These are phyloP conservation scores for Raffaelea deltoideospora DNA, from an alignment of 2,329 filamentous ascomycete species.

Conservation along the genomic window DNA sequence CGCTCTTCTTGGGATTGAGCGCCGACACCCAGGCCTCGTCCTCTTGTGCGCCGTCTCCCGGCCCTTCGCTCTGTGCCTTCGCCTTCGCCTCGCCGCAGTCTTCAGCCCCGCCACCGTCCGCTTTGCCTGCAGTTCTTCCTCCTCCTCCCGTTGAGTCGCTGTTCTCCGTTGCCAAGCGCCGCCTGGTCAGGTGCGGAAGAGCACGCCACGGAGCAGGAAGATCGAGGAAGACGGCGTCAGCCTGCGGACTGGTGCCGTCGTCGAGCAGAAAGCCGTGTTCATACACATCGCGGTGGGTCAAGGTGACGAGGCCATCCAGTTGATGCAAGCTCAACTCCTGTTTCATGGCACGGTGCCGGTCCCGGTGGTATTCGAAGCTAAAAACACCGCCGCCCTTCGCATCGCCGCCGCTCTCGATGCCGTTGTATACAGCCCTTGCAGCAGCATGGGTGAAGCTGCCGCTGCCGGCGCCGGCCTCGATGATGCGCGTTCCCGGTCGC, in stretches of 20 bases:
- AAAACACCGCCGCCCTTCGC: conserved; percentile 48
- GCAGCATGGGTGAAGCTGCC: conserved; percentile 75
- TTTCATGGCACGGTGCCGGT: conserved; percentile 52
- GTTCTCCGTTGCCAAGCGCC: conserved; percentile 10
- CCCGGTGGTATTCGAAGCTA: conserved; percentile 70
- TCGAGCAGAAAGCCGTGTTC: conserved; percentile 54
- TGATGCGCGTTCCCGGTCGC: conserved; percentile 55
- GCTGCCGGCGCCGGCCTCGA: conserved; percentile 70
- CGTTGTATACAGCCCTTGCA: conserved; percentile 60
- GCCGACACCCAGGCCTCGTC: conserved; percentile 35
- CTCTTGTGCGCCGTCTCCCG: conserved; percentile 6
- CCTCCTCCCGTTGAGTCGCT: conserved; percentile 2
- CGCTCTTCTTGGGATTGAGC: conserved; percentile 55
- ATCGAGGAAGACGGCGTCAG: conserved; percentile 63
- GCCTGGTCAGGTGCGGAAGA: conserved; percentile 56
- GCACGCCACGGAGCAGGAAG: conserved; percentile 71
- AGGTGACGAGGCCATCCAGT: conserved; percentile 44
- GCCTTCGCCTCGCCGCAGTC: conserved; percentile 6
- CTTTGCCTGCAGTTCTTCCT: too few species aligned
- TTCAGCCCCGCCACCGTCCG: too few species aligned
- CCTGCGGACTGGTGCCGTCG: conserved; percentile 41
- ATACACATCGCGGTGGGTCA: conserved; percentile 71
- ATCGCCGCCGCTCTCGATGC: conserved; percentile 22
- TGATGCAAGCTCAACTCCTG: conserved; percentile 56
- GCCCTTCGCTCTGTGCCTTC: conserved; percentile 7